These are phyloP conservation scores for Nakaseomyces nivariensis DNA, from an alignment of 1,139 yeast species.

Conservation along the genomic window DNA sequence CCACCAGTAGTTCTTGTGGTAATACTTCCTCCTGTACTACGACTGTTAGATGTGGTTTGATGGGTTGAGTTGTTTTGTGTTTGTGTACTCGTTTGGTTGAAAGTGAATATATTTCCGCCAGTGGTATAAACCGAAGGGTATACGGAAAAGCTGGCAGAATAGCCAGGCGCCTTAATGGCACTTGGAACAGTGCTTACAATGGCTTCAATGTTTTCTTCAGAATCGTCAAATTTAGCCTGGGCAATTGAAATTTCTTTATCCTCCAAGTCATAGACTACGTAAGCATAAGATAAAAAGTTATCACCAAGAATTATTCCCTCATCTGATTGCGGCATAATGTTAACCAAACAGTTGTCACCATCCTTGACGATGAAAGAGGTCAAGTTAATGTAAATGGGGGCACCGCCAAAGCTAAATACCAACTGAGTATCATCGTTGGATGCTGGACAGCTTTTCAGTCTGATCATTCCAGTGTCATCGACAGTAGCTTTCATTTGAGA, in stretches of 20 bases:
- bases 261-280: slow-evolving; percentile 69
- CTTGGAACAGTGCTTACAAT: slow-evolving; percentile 37
- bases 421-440: slow-evolving; percentile 22
- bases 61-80: neutral
- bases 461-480: slow-evolving; percentile 21
- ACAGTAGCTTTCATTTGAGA: slow-evolving; percentile 32
- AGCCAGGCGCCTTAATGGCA: slow-evolving; percentile 35
- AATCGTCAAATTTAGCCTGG: slow-evolving; percentile 36
- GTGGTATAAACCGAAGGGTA: slow-evolving; percentile 3
- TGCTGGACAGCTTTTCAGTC: slow-evolving; percentile 20
- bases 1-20: no score
- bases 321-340: slow-evolving; percentile 27
- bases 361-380: slow-evolving; percentile 29
- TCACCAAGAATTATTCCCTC: slow-evolving; percentile 49
- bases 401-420: slow-evolving; percentile 44
- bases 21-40: no score
- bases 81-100: neutral
- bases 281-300: slow-evolving; percentile 59
- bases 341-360: slow-evolving; percentile 29
- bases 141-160: slow-evolving; percentile 31
- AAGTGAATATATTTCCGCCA: neutral
- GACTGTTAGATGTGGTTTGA: no score
- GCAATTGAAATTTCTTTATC: slow-evolving; percentile 58
- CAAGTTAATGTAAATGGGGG: slow-evolving; percentile 38
- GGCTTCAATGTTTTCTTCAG: slow-evolving; percentile 36